These are phyloP conservation scores for Bauhinia variegata DNA, from an alignment of 306 rosid species.

Conservation along the genomic window DNA sequence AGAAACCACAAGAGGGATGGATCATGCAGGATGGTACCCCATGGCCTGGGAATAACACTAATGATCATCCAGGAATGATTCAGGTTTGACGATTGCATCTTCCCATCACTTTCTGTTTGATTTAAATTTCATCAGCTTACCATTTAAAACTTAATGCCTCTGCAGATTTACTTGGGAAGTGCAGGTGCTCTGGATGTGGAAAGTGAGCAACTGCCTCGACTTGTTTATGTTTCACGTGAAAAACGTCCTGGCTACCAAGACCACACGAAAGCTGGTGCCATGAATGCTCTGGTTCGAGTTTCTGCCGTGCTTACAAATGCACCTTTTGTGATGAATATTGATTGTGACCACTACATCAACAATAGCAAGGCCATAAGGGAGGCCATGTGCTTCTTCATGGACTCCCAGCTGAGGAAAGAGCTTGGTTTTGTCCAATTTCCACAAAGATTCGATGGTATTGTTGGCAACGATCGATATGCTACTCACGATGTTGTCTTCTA, in stretches of 20 bases:
- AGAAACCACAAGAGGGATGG: conserved; percentile 99
- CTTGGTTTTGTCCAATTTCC: conserved; percentile 90
- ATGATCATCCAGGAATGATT: conserved; percentile 98
- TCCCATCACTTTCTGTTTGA: neutral
- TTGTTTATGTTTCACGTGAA: conserved; percentile 90
- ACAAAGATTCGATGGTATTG: conserved; percentile 85
- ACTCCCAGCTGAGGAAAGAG: conserved; percentile 80
- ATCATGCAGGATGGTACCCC: conserved; percentile 95
- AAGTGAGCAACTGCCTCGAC: conserved; percentile 76
- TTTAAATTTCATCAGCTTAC: neutral
- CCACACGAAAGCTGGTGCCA: conserved; percentile 93
- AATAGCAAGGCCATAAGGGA: conserved; percentile 89
- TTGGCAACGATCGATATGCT: conserved; percentile 79
- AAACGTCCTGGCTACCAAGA: conserved; percentile 80
- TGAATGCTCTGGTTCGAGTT: conserved; percentile 92
- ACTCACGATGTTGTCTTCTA: conserved; percentile 74
- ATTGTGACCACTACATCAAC: conserved; percentile 97
- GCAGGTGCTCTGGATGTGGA: conserved; percentile 84
- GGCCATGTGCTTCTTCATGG: conserved; percentile 97
- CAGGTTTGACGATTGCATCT: conserved; percentile 58
- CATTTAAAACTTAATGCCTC: neutral
- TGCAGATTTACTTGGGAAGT: conserved; percentile 74
- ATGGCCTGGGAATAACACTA: conserved; percentile 89
- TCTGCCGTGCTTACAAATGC: conserved; percentile 96
- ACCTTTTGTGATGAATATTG: conserved; percentile 91